Evolutionary conservation across 179 eudicot genomes (phyloP), one percentile per base, ranked within the genome.

Genomic region (Gypsophila paniculata): DNA sequence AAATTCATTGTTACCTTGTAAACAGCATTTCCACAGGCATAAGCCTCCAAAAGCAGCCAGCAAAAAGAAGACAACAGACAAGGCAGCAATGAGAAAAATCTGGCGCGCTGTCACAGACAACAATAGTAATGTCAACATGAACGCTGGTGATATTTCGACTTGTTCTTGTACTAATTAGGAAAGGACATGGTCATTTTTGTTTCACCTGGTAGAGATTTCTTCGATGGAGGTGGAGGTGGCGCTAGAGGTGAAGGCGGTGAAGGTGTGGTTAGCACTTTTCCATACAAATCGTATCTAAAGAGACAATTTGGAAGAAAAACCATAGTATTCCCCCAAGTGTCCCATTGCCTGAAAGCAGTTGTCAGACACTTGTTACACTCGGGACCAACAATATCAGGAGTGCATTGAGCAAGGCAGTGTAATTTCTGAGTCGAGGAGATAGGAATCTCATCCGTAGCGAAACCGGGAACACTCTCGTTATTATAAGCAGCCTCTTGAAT

Each of bases 241-340:
- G 17, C 15, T 10, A 1, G 1, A 46, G 14, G 52, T 46, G 52
- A 12, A 13, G 72, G 48, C 26, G 72, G 61, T 13, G 44, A 8
- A 29, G 60, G 23, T n/a, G 32, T 42, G 6, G 46, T 42, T 42
- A 13, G 0, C 12, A 22, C 11, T 17, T 44, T 17, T 34, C 68
- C 61, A 62, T 26, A 49, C 23, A 72, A 18, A 49, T 72, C 75
- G 32, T 15, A 72, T 19, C 60, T 61, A 7, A 61, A 4, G 34
- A 61, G 13, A 46, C 75, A 72, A 19, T 61, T 72, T 10, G 75
- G 75, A 38, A 72, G 67, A 72, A 61, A 19, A 9, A 49, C n/a
- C 59, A 48, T 49, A 61, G 59, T 72, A 9, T 17, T 39, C 5
- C 15, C 58, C 76, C 76, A 73, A 8, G 10, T 6, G 55, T 64